Evolutionary conservation across 106 monocot species (phyloP).

Genomic region (Acorus gramineus): DNA sequence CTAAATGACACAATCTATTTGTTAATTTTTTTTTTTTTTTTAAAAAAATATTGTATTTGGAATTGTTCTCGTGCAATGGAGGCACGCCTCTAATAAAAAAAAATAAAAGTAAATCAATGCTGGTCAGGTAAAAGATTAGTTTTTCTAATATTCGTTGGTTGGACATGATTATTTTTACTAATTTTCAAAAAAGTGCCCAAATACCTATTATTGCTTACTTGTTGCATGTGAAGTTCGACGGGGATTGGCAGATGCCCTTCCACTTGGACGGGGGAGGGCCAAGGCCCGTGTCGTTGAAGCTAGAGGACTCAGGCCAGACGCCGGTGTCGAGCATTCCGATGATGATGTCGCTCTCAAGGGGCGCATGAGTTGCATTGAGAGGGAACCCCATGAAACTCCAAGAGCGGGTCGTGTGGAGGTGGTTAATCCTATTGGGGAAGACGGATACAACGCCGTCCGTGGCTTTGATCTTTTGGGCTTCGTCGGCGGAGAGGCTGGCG

Average conservation of each 20-base stretch:
- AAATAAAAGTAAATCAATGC: too few relatives aligned
- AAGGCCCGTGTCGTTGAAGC: neutral
- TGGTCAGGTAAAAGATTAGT: too few relatives aligned
- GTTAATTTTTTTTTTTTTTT: too few relatives aligned
- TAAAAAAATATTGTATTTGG: too few relatives aligned
- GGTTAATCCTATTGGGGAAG: conserved; percentile 7
- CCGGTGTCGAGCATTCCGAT: conserved; percentile 6
- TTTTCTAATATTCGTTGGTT: too few relatives aligned
- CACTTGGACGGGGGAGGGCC: neutral
- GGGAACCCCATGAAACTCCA: conserved; percentile 34
- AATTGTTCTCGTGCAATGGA: too few relatives aligned
- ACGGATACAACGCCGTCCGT: conserved; percentile 24
- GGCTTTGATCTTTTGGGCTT: conserved; percentile 11
- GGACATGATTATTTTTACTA: too few relatives aligned
- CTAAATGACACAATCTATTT: too few relatives aligned
- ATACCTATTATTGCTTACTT: too few relatives aligned
- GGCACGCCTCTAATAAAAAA: too few relatives aligned
- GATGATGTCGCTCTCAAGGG: neutral
- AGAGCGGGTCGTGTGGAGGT: conserved; percentile 26
- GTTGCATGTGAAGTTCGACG: neutral
- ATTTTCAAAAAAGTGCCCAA: too few relatives aligned
- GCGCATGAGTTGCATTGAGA: neutral
- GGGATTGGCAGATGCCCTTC: conserved; percentile 3
- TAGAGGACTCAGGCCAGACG: neutral
- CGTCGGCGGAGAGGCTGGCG: conserved; percentile 9